Evolutionary conservation across 2,329 filamentous ascomycete species (phyloP), one percentile per base, ranked within the genome.

Genomic region (Sclerotinia spermophila): DNA sequence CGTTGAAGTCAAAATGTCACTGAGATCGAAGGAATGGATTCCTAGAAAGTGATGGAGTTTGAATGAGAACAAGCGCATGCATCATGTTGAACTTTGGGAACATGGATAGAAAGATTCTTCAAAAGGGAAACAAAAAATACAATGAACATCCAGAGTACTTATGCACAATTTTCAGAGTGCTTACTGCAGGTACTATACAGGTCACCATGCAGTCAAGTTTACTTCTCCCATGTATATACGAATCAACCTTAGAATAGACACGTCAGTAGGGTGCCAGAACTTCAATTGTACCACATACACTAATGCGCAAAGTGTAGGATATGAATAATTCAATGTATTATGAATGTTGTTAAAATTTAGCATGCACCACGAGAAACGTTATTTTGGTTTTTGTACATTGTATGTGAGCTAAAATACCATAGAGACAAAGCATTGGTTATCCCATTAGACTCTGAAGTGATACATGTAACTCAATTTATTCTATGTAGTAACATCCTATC

Each of bases 141-240:
- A 5, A 53, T 53, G 27, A 6, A 17, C 48, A 45, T 21, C 8
- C 61, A 38, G 24, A n/a, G 30, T 35, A 27, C 8, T 44, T 13
- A 44, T 35, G 42, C 21, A 35, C 35, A 4, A 35, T 17, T 24
- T 60, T 51, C 3, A 24, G 44, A 67, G 51, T 67, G 65, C 65
- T 67, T 33, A 67, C 27, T 67, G 38, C 65, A 67, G n/a, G 21
- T 58, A 58, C 19, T 67, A 27, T 17, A 59, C 27, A 59, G 30
- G 51, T 67, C 27, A 44, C 44, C 27, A 67, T 67, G 38, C 51
- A 67, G 38, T n/a, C 44, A 64, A 19, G 38, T 21, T 48, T 15
- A 48, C 30, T 38, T 35, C 40, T 42, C 30, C 42, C 19, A n/a
- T 64, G 33, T 51, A 24, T 51, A 45, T 45, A 45, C n/a, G n/a